phyloP scores from a whole-genome alignment of 2,329 filamentous ascomycete species.

The Ophiostoma tasmaniense region DNA sequence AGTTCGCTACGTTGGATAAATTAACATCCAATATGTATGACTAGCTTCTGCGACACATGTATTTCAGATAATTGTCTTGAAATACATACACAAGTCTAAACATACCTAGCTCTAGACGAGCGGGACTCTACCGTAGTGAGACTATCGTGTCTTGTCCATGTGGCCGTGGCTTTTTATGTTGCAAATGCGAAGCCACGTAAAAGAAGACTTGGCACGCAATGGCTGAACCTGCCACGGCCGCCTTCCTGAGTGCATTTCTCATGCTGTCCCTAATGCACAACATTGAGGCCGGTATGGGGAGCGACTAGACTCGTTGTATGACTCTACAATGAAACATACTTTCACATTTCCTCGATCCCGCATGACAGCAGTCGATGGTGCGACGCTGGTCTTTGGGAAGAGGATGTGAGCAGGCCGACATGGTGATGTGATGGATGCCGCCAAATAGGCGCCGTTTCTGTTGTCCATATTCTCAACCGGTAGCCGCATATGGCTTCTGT shows the following conservation, averaged over 20 bases:
- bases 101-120: neutral
- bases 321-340: neutral
- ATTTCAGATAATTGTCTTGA: neutral
- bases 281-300: neutral
- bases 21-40: neutral
- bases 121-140: neutral
- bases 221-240: neutral
- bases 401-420: neutral
- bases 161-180: neutral
- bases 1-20: neutral
- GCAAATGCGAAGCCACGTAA: neutral
- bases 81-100: neutral
- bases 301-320: neutral
- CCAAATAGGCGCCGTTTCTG: neutral
- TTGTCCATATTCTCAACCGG: neutral
- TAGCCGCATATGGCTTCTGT: constrained; percentile 31
- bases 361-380: neutral
- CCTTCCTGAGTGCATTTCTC: neutral
- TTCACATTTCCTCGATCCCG: neutral
- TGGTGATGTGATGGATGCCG: neutral
- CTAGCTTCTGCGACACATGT: neutral
- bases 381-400: neutral
- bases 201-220: neutral
- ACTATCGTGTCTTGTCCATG: neutral
- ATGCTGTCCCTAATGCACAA: neutral